These are phyloP conservation scores for Monosporascus sp. DNA, from an alignment of 2,329 filamentous ascomycete genomes.

Conservation along the genomic window DNA sequence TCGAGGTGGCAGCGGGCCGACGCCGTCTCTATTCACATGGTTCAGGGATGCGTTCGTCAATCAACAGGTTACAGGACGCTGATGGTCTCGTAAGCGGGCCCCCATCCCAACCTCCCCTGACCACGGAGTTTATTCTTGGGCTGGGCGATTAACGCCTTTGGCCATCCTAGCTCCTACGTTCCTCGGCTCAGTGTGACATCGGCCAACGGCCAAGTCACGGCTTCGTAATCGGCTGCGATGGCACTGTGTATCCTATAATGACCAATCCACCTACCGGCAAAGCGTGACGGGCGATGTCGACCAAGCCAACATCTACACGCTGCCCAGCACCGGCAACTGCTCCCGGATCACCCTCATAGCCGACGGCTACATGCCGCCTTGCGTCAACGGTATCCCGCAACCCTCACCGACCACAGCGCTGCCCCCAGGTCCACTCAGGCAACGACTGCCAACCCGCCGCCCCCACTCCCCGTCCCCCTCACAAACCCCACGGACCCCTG, in stretches of 20 bases:
- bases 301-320: constrained; percentile 52
- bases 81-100: constrained; percentile 50
- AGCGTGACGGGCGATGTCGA: constrained; percentile 53
- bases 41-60: constrained; percentile 52
- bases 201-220: constrained; percentile 47
- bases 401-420: background rate
- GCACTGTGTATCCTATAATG: constrained; percentile 47
- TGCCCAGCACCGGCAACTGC: constrained; percentile 39
- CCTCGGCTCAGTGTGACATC: constrained; percentile 58
- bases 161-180: constrained; percentile 42
- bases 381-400: background rate
- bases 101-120: background rate
- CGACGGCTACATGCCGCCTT: constrained; percentile 29
- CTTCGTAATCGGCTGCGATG: constrained; percentile 51
- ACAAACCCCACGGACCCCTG: constrained; percentile 41
- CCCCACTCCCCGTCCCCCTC: background rate
- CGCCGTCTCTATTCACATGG: constrained; percentile 49
- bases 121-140: background rate
- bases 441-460: background rate
- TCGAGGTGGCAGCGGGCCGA: constrained; percentile 47
- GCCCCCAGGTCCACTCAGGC: background rate
- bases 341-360: constrained; percentile 42
- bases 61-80: constrained; percentile 53
- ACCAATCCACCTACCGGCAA: constrained; percentile 50
- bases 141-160: background rate